A percentile compares a stretch with the other conserved stretches of the same genome.
Evolutionary conservation across 2,329 filamentous ascomycete genomes (phyloP).

Genomic region (Plectosphaerella sp.): DNA sequence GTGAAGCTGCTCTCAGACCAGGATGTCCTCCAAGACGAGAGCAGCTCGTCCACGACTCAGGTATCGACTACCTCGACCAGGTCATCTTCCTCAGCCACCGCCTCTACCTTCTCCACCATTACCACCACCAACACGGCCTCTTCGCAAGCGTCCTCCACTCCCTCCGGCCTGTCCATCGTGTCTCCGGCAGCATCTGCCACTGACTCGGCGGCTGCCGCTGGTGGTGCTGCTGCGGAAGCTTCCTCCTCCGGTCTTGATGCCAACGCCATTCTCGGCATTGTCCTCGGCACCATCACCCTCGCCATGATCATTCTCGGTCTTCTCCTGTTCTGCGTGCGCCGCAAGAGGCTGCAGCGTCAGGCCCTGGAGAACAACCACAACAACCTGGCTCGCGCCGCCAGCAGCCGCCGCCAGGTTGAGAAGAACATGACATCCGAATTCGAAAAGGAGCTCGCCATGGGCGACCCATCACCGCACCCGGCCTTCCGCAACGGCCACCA

Average conservation of each 20-base stretch:
- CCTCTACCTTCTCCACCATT: conserved; percentile 20
- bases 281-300: conserved; percentile 76
- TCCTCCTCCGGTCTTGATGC: conserved; percentile 18
- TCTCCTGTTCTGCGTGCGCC: conserved; percentile 64
- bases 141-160: conserved; percentile 10
- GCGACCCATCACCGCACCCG: not conserved
- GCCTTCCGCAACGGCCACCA: conserved; percentile 34
- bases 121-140: conserved; percentile 21
- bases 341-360: conserved; percentile 45
- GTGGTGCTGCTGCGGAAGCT: conserved; percentile 8
- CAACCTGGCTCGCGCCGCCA: conserved; percentile 19
- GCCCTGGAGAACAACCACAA: conserved; percentile 1
- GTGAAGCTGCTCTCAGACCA: conserved; percentile 52
- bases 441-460: conserved; percentile 1
- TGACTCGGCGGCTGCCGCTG: conserved; percentile 24
- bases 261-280: conserved; percentile 70
- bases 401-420: conserved; percentile 24
- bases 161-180: conserved; percentile 13
- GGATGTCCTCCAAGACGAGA: conserved; percentile 24
- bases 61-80: conserved; percentile 19
- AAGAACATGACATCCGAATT: conserved; percentile 2
- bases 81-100: conserved; percentile 16
- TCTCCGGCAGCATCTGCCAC: conserved; percentile 20
- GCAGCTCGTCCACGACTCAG: conserved; percentile 20
- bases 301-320: conserved; percentile 66